Base-by-base conservation (phyloP, 352 stramenopile species). In the Phytophthora macrochlamydospora region DNA sequence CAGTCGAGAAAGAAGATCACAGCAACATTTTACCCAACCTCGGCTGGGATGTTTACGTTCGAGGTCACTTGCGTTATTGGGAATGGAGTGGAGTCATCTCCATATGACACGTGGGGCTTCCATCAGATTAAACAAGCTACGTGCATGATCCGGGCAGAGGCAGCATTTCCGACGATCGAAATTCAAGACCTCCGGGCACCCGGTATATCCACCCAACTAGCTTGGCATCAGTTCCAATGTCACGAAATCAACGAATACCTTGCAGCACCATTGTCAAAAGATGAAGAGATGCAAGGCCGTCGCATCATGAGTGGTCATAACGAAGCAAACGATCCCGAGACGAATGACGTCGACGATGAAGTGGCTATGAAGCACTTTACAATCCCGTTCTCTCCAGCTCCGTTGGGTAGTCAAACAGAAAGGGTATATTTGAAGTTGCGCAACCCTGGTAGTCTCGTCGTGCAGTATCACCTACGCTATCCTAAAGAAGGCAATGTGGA, bases 401-500 rank as follows among this genome's bases (percentile, higher is more conserved):
- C 83, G 2, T 62, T 89, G 5, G 77, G 82, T 1, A 83, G 83
- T 6, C 56, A 71, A 3, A 56, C 76, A 1, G 75, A 97, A 60
- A 69, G 69, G 12, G 78, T 97, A 0, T 87, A 83, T 30, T 31
- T 98, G 30, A 86, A 95, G 33, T 69, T 98, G 9, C 69, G 66
- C n/a, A 98, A 98, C 64, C 79, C 87, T 1, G 93, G 92, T 2
- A 84, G 65, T 30, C 79, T 98, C 4, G 74, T 96, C 14, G 90
- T 95, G 7, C 75, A 86, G 11, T 97, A 96, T 59, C 69, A 76
- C 8, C 54, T 98, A 43, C 86, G 91, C 28, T 93, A 97, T 24
- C 93, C 93, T 7, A 98, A 97, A 59, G 92, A 98, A 54, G 87
- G 85, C 8, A 88, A 96, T 37, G 87, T 98, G 8, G 94, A 98